Evolutionary conservation across 1,284 basidiomycete genomes (phyloP), one percentile per base, ranked within the genome.

Genomic region (Trichosporon faecale): DNA sequence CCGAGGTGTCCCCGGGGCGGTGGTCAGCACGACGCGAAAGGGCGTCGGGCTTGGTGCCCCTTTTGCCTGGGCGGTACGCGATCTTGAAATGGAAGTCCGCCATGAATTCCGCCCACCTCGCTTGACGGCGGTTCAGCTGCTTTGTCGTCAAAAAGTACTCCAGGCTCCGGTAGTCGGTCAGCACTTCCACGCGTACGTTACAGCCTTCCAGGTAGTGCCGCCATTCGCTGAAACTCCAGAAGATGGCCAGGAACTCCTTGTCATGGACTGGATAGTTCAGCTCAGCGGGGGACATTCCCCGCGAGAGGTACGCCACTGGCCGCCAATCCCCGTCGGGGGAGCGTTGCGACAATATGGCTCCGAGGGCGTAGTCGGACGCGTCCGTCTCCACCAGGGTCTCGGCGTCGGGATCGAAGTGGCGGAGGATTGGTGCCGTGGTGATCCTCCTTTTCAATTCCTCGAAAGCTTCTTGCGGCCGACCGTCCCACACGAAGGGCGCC

Each of bases 131-230:
- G 35, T 81, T 86, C 0, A 87, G 76, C 5, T 83, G 79, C 55
- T 85, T 79, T 0, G 83, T 71, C 1, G 76, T 80, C 4, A 70
- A 52, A 76, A 85, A 87, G 66, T 85, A 86, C 29, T 80, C 77
- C 0, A 87, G 79, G 67, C 86, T 86, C 25, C 82, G 78, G 70
- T 88, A 86, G 72, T 88, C 85, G 0, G 84, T 82, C 52, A 77
- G 77, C 21, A 86, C 77, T 2, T 75, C 74, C n/a, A 84, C 69
- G 0, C 66, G 52, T 1, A 80, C 60, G 4, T 9, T 9, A 0
- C 75, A 61, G n/a, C 85, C 85, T 71, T 79, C 74, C 23, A 79
- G 72, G 67, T 84, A 84, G 33, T 85, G 83, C 33, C 78, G 60
- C 85, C 84, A 87, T 67, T 82, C 75, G 46, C 82, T 69, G 0